Evolutionary conservation across 2,329 filamentous ascomycete genomes (phyloP), one percentile per base, ranked within the genome.

Genomic region (Clonostachys rosea): DNA sequence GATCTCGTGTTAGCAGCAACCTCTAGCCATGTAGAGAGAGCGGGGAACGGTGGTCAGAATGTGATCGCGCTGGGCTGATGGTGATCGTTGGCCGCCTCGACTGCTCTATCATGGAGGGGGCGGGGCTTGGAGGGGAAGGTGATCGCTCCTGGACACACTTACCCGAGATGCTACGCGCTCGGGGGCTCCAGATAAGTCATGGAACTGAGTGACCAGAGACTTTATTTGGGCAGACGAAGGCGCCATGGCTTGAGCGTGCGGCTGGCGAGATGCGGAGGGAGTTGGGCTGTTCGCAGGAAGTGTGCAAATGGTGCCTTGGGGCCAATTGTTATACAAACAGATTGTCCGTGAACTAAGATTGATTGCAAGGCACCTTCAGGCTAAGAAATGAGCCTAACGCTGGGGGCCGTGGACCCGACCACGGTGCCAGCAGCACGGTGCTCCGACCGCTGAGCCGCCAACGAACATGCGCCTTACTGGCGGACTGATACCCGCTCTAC

Each of bases 151-250:
- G 37, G 3, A 39, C 13, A 30, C 42, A 69, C 71, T 54, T 68
- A 77, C 74, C 61, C 67, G 66, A 48, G 64, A 60, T 35, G 74
- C 73, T 34, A 61, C 64, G 50, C 70, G 67, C 45, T 74, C 73
- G 14, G 62, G 59, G 14, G 67, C 64, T 34, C 72, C 71, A 11
- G 74, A 76, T 42, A 70, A 55, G 44, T 60, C 52, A 44, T 69
- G 57, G 52, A 78, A 76, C 57, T 74, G 64, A 44, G 58, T 52
- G 50, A 68, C 58, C 54, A 70, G 49, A 39, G 61, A 57, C 62
- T 68, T 73, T 54, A 75, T 67, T 51, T 67, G 64, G 43, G 67
- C 53, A 36, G 65, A 62, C 41, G 60, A 57, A 34, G 65, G 64
- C 49, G 68, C 61, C 69, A 71, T 69, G 45, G 45, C 59, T 12